Base-by-base conservation (phyloP, 257 asterid genomes). In the Fraxinus excelsior region DNA sequence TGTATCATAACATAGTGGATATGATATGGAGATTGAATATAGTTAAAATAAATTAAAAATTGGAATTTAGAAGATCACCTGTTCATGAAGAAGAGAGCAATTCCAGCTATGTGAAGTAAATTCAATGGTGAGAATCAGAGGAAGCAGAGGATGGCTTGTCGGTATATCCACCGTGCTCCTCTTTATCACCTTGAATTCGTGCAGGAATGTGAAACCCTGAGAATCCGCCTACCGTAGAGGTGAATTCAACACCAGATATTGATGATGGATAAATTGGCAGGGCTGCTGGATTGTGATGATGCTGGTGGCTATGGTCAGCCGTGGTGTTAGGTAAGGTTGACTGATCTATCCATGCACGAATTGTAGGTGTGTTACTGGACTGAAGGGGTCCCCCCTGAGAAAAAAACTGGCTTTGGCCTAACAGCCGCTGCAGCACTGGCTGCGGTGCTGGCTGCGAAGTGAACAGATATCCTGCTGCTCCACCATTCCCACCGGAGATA, bases 351-450 rank as follows among this genome's bases (percentile, higher is more conserved):
- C 96, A 93, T 84, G 98, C 98, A 85, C 98, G 98, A 88, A 90
- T 19, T 74, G 98, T 91, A 91, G 98, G 90, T 81, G 96, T 80
- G 89, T 84, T 87, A 91, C 90, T 96, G 99, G 98, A 96, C 99
- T 96, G 98, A 96, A 96, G 98, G 99, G 98, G 93, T 96, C 98
- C 97, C 99, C 99, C 90, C 97, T 91, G 98, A 78, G 94, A 71
- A 81, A 81, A 83, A 44, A 88, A 72, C 84, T 91, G 98, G 80
- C 82, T 88, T 29, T 89, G 92, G 44, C 89, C 90, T 7, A 89
- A 79, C 80, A 86, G 82, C 82, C 85, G 97, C 85, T 85, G 96
- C 86, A 84, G 82, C 74, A 80, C 81, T 12, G 89, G 92, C 79
- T 83, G 94, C 10, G 79, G 53, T 0, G n/a, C n/a, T 44, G 53